phyloP scores from a whole-genome alignment of 2,329 filamentous ascomycete genomes.

The Colletotrichum filicis region DNA sequence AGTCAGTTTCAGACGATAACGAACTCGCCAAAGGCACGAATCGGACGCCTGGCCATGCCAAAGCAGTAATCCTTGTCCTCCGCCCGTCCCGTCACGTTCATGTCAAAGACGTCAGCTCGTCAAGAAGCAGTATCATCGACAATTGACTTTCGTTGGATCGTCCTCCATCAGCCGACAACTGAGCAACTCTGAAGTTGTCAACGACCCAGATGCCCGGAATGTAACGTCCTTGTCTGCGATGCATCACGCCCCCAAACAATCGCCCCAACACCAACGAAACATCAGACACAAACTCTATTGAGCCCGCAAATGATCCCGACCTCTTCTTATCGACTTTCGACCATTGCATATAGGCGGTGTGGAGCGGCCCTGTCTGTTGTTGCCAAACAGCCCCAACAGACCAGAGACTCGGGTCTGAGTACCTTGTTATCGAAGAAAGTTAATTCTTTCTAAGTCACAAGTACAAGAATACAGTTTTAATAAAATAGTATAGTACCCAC shows the following conservation, averaged over 20 bases:
- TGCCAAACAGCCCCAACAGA: not conserved
- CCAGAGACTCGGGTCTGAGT: not conserved
- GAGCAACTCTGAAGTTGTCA: not conserved
- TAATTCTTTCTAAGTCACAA: too few relatives aligned
- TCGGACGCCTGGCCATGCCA: not conserved
- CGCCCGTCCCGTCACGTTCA: not conserved
- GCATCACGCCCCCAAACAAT: not conserved
- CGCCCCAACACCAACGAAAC: conserved; percentile 19
- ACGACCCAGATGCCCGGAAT: conserved; percentile 4
- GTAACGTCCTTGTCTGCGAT: conserved; percentile 1
- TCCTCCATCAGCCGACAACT: not conserved
- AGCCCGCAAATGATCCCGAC: not conserved
- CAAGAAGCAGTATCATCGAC: not conserved
- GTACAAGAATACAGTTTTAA: too few relatives aligned
- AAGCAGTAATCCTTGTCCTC: not conserved
- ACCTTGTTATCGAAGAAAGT: too few relatives aligned
- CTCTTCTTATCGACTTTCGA: not conserved
- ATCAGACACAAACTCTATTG: conserved; percentile 22
- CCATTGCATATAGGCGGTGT: not conserved
- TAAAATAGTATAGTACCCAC: too few relatives aligned
- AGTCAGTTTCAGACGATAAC: not conserved
- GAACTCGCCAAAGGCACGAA: not conserved
- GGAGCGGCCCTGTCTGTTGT: not conserved
- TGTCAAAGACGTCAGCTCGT: not conserved
- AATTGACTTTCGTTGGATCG: conserved; percentile 8